These are phyloP conservation scores for Chlorociboria aeruginascens DNA, from an alignment of 495 filamentous ascomycete species.

Conservation along the genomic window DNA sequence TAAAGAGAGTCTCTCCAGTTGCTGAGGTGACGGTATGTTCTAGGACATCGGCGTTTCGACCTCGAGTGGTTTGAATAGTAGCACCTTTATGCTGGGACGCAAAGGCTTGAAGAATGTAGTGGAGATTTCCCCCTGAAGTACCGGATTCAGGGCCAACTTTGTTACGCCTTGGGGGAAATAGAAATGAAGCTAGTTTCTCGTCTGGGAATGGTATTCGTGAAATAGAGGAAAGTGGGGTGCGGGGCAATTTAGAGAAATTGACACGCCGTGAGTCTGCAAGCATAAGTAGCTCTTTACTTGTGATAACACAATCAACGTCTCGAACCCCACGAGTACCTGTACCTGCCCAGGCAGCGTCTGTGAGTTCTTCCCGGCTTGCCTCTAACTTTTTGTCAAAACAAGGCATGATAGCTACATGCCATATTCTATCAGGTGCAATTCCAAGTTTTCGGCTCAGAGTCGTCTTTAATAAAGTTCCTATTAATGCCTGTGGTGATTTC, in stretches of 20 bases:
- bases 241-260: conserved; percentile 56
- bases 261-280: conserved; percentile 68
- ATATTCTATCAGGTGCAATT: conserved; percentile 68
- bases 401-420: conserved; percentile 92
- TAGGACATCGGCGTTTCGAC: conserved; percentile 80
- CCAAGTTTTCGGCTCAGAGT: conserved; percentile 57
- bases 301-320: conserved; percentile 97
- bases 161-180: conserved; percentile 40
- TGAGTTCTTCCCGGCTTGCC: conserved; percentile 85
- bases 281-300: conserved; percentile 81
- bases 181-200: conserved; percentile 49
- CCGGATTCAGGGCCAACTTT: conserved; percentile 35
- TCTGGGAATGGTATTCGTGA: conserved; percentile 51
- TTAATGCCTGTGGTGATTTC: conserved; percentile 88
- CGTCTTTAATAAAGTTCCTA: conserved; percentile 81
- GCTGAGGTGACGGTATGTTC: conserved; percentile 57
- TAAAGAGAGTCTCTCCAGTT: conserved; percentile 50
- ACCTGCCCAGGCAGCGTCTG: conserved; percentile 59
- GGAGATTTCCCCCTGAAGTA: conserved; percentile 80
- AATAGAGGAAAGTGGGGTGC: conserved; percentile 30
- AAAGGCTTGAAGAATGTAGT: conserved; percentile 65
- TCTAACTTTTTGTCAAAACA: conserved; percentile 99
- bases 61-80: conserved; percentile 52
- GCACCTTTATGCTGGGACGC: conserved; percentile 57
- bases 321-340: conserved; percentile 41